phyloP scores from a whole-genome alignment of 2,329 filamentous ascomycete species.

The Hypoxylon sp. region DNA sequence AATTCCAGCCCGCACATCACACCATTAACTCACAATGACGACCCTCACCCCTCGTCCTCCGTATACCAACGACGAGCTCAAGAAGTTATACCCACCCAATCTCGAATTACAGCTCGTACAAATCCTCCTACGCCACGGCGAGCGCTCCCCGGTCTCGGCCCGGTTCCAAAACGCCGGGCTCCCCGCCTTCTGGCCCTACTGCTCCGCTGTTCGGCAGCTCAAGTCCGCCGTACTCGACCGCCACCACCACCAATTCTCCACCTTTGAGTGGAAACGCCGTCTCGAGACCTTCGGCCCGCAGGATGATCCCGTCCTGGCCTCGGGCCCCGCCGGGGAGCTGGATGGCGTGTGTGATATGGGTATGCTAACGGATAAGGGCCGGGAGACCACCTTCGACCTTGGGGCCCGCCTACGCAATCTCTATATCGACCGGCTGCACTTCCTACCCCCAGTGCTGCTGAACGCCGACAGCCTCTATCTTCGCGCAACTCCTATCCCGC shows the following conservation, averaged over 20 bases:
- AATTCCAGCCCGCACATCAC: background rate
- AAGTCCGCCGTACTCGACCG: conserved; percentile 64
- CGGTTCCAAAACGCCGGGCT: conserved; percentile 85
- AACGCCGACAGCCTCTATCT: conserved; percentile 75
- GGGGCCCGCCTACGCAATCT: conserved; percentile 76
- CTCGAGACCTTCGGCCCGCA: conserved; percentile 84
- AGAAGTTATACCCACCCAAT: conserved; percentile 81
- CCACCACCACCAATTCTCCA: conserved; percentile 56
- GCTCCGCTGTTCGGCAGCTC: conserved; percentile 80
- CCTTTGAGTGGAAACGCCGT: conserved; percentile 74
- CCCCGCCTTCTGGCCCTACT: conserved; percentile 89
- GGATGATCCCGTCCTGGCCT: conserved; percentile 77
- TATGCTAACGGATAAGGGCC: conserved; percentile 81
- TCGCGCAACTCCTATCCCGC: conserved; percentile 79
- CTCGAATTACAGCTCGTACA: conserved; percentile 92
- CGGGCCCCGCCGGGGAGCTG: conserved; percentile 76
- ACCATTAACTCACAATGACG: conserved; percentile 71
- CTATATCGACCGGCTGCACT: conserved; percentile 80
- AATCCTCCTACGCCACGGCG: conserved; percentile 83
- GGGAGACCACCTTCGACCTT: conserved; percentile 77
- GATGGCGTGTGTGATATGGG: conserved; percentile 85
- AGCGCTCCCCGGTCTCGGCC: conserved; percentile 86
- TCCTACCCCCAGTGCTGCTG: conserved; percentile 71
- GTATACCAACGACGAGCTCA: conserved; percentile 85
- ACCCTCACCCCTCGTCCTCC: conserved; percentile 79